Conservation (phyloP, 345 rosid species). For the Angophora floribunda region DNA sequence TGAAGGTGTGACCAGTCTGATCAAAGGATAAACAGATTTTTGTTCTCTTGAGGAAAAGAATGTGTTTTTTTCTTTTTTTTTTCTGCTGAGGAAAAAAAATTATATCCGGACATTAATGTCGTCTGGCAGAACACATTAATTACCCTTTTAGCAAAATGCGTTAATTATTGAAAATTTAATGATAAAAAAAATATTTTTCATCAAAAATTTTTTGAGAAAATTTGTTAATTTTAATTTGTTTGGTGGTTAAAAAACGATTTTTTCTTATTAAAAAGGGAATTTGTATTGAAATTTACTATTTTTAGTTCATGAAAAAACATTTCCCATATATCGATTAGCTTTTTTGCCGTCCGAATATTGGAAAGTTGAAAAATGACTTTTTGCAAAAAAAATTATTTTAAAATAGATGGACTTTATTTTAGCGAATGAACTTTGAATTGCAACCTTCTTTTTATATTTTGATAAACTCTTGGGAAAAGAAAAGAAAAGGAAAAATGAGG, state of each 20-base stretch:
- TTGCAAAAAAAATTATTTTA: too few species aligned
- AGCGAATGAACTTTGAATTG: not conserved
- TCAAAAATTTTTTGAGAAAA: too few species aligned
- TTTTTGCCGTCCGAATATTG: too few species aligned
- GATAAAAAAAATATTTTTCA: not conserved
- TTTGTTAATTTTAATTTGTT: too few species aligned
- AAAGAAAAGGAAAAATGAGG: rapidly evolving
- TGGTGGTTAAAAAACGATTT: not conserved
- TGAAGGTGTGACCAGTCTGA: not conserved
- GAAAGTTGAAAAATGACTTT: not conserved
- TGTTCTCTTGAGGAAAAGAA: not conserved
- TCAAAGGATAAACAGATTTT: not conserved
- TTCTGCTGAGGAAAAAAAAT: not conserved
- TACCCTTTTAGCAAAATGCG: not conserved
- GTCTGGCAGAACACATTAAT: not conserved
- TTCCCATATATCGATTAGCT: too few species aligned
- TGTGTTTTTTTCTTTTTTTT: not conserved
- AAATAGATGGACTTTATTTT: not conserved
- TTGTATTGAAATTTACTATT: too few species aligned
- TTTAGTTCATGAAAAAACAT: rapidly evolving
- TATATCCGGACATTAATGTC: not conserved
- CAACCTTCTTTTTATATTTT: not conserved
- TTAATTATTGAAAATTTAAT: not conserved
- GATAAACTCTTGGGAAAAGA: rapidly evolving
- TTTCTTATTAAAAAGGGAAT: not conserved